A percentile compares a stretch with the other conserved stretches of the same genome.
Evolutionary conservation across 192 early-diverging fungal genomes (phyloP).

Genomic region (Entrophospora sp.): DNA sequence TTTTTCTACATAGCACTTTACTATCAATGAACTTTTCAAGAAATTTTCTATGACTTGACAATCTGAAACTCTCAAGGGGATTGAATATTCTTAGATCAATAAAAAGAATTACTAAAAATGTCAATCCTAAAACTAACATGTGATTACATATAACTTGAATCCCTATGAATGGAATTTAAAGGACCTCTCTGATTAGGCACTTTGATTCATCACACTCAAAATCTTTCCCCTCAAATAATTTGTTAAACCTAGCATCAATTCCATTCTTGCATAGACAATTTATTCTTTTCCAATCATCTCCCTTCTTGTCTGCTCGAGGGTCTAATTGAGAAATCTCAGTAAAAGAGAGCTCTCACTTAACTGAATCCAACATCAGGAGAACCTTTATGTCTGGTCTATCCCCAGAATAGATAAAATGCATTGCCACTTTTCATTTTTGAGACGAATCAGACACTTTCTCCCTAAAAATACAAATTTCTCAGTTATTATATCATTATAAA

Average conservation of each 20-base stretch:
- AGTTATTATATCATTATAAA: not conserved
- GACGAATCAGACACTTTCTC: not conserved
- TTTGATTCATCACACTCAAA: too few species aligned
- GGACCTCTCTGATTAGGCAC: not conserved
- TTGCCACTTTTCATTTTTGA: not conserved
- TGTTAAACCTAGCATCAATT: not conserved
- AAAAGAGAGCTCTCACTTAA: not conserved
- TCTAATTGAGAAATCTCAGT: not conserved
- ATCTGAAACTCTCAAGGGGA: not conserved
- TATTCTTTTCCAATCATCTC: not conserved
- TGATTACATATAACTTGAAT: not conserved
- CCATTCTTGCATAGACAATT: not conserved
- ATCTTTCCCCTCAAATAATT: too few species aligned
- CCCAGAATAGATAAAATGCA: not conserved
- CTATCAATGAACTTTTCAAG: not conserved
- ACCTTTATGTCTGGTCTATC: not conserved
- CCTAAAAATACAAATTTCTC: not conserved
- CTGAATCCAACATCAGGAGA: not conserved
- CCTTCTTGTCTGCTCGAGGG: not conserved
- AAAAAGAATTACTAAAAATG: conserved; percentile 3
- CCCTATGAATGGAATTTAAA: not conserved
- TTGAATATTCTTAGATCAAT: not conserved
- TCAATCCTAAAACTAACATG: not conserved
- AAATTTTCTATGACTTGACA: not conserved
- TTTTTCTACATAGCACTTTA: not conserved